Base-by-base conservation (phyloP, 306 rosid genomes). In the Luffa acutangula region DNA sequence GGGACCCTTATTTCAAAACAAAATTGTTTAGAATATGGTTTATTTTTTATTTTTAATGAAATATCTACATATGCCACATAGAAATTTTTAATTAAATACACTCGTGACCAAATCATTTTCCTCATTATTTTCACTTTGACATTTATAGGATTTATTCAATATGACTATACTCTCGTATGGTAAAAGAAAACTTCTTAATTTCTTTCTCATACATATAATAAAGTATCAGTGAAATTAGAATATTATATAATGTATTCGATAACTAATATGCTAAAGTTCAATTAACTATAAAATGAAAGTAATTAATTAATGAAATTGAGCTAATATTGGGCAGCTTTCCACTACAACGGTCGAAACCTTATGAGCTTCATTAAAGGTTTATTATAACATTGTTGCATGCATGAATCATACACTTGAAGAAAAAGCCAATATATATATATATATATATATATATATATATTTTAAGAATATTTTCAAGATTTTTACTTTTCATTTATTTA, bases 401-500 rank as follows among this genome's bases (percentile, higher is more conserved):
- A 72, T 72, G 77, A 72, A 48, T 64, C 71, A 7, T 5, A 36
- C 71, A 64, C 77, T 13, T 67, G 21, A 72, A 6, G 13, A 14
- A 72, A 72, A 25, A 6, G 20, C 20, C 56, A 12, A 72, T n/a
- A 45, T 41, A 18, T n/a, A 42, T 41, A 39, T 67, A 17, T 42
- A 43, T 17, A 36, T 9, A n/a, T n/a, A n/a, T n/a, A n/a, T n/a
- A n/a, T 25, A 25, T 25, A 25, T 25, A 25, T 25, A 0, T 17
- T 41, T 21, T 12, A 72, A 48, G 58, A 72, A 72, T 72, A 71
- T 72, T 72, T 72, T 72, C 11, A 72, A 25, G 77, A 25, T 21
- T 72, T 65, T 72, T 45, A 46, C 77, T 72, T 72, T 46, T 43
- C 2, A 18, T 46, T 72, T 72, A 72, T 72, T 72, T 72, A 72